Base-by-base conservation (phyloP, 371 early-diverging fungal species). In the Mortierella sp. region DNA sequence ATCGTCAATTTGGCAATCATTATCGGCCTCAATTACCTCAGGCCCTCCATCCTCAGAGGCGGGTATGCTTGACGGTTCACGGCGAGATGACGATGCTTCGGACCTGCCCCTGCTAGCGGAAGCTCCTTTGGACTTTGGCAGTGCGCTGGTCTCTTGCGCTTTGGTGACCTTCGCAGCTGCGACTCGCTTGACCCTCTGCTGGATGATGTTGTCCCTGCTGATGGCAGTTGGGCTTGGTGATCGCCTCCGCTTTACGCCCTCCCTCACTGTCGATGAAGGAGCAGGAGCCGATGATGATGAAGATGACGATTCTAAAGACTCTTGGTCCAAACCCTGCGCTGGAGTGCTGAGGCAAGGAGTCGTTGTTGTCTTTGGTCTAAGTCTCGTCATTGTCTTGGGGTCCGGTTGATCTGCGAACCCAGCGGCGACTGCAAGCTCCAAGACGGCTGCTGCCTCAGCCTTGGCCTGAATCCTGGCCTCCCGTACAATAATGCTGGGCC, bases 401-500 rank as follows among this genome's bases (percentile, higher is more conserved):
- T 73, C 77, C 5, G 73, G 73, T 1, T 66, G 50, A 6, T 68
- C 53, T 11, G 73, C 73, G 7, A 70, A 48, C 19, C 81, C 81
- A 22, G 81, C 81, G 6, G 81, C 81, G 1, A 76, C 81, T 16
- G 77, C 77, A 7, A 74, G 77, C 9, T 73, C 81, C 34, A 75
- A 55, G 9, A 58, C 80, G 0, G 77, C 81, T 1, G 77, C 77
- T 3, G 75, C 79, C 14, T 76, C 81, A 8, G 81, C 81, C 58
- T 73, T 76, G 53, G 77, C 81, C 31, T 74, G 70, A 34, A 74
- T 71, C n/a, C 79, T 73, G 8, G 79, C 79, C 16, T 76, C 81
- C 19, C 81, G 73, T 31, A 81, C 81, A 68, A 81, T 81, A 9
- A 82, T 72, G 11, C 75, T 70, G 8, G 83, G 83, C 43, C 83